Percentiles rank a stretch among this genome's conserved stretches.
These are phyloP conservation scores for Pulicaria dysenterica DNA, from an alignment of 129 eudicot species.

Conservation along the genomic window DNA sequence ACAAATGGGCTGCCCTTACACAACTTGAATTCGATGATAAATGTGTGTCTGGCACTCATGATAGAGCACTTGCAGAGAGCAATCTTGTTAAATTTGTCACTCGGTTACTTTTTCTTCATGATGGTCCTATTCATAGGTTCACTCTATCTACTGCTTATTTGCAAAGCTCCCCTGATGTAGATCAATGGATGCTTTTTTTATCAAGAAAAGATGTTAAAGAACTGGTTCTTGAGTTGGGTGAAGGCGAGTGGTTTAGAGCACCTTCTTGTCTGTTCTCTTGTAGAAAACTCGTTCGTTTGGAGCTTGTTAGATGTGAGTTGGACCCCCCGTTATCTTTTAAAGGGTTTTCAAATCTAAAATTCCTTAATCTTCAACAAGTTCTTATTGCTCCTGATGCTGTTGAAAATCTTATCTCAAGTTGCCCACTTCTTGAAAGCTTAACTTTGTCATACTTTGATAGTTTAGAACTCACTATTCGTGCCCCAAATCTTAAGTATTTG, in stretches of 20 bases:
- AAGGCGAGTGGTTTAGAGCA: slow-evolving; percentile 87
- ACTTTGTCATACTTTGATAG: slow-evolving; percentile 85
- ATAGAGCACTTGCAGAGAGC: slow-evolving; percentile 48
- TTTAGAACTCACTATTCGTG: slow-evolving; percentile 76
- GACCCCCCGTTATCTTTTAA: slow-evolving; percentile 69
- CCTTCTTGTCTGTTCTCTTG: slow-evolving; percentile 73
- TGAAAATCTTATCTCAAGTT: slow-evolving; percentile 70
- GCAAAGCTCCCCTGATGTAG: slow-evolving; percentile 78
- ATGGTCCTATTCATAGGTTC: slow-evolving; percentile 88
- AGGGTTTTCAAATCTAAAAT: slow-evolving; percentile 66
- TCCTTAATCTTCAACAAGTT: slow-evolving; percentile 85
- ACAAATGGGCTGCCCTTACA: slow-evolving; percentile 73
- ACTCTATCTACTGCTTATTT: slow-evolving; percentile 53
- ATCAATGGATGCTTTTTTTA: slow-evolving; percentile 91
- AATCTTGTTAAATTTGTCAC: slow-evolving; percentile 61
- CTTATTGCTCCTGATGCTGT: slow-evolving; percentile 67
- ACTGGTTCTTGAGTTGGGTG: slow-evolving; percentile 76
- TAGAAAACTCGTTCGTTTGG: slow-evolving; percentile 63
- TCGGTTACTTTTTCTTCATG: slow-evolving; percentile 76
- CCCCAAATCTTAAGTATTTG: slow-evolving; percentile 81
- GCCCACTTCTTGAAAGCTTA: slow-evolving; percentile 90
- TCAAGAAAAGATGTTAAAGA: slow-evolving; percentile 79
- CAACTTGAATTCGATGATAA: slow-evolving; percentile 72
- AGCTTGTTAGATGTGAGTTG: slow-evolving; percentile 88
- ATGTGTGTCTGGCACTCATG: slow-evolving; percentile 48